Conservation (phyloP, 805 yeast species). For the Candida peoriensis region DNA sequence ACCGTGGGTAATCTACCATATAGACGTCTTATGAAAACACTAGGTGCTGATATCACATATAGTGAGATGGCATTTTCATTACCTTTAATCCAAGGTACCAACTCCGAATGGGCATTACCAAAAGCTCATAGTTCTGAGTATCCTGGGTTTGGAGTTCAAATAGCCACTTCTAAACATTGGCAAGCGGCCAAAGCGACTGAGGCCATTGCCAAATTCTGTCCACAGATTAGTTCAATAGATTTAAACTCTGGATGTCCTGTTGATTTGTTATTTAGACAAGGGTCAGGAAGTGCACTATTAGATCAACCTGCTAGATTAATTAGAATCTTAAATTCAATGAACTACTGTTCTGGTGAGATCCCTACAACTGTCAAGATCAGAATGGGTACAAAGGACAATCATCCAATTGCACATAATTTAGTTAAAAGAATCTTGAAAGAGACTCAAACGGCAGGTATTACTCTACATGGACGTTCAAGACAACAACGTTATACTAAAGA, state of each 20-base stretch:
- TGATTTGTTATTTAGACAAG: conserved; percentile 87
- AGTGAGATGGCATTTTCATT: conserved; percentile 91
- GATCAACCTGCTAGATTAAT: conserved; percentile 82
- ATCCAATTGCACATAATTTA: conserved; percentile 81
- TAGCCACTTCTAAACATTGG: conserved; percentile 90
- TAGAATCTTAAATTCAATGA: conserved; percentile 83
- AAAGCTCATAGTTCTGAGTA: conserved; percentile 78
- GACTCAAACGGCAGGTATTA: conserved; percentile 83
- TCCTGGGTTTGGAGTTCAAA: conserved; percentile 90
- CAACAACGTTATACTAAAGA: conserved; percentile 89
- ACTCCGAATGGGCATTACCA: conserved; percentile 96
- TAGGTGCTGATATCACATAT: conserved; percentile 92
- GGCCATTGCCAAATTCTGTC: conserved; percentile 52
- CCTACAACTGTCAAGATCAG: conserved; percentile 92
- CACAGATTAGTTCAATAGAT: conserved; percentile 74
- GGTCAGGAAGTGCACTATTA: conserved; percentile 91
- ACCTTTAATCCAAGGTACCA: conserved; percentile 84
- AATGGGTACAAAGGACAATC: conserved; percentile 81
- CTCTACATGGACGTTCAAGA: conserved; percentile 93
- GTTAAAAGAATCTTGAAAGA: conserved; percentile 69
- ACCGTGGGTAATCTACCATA: conserved; percentile 97
- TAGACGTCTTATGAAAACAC: conserved; percentile 82
- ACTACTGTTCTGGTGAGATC: conserved; percentile 78
- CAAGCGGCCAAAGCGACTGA: conserved; percentile 93
- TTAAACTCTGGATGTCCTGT: conserved; percentile 98